Percentiles rank a stretch among this genome's conserved stretches.
phyloP scores from a whole-genome alignment of 352 stramenopile genomes.

The Globisporangium cylindrosporum region DNA sequence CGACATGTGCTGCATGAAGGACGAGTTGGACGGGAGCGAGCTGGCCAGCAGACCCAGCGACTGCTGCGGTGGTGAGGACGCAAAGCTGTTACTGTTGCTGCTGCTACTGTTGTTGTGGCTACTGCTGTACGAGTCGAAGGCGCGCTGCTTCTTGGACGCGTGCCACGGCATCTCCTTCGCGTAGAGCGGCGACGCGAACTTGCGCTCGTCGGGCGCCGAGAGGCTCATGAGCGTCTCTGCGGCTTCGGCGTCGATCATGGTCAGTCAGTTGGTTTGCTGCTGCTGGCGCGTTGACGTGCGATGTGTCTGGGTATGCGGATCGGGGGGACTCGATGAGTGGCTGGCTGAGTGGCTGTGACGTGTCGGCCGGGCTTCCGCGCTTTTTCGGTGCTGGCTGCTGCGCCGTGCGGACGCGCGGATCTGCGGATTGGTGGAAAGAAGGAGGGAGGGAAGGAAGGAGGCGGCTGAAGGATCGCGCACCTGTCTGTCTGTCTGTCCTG shows the following conservation, averaged over 20 bases:
- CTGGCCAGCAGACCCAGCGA: slow-evolving; percentile 32
- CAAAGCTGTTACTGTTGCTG: slow-evolving; percentile 23
- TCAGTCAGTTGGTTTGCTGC: background rate
- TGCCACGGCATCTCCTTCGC: slow-evolving; percentile 56
- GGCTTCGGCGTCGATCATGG: slow-evolving; percentile 70
- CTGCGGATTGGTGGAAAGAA: background rate
- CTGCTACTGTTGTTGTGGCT: slow-evolving; percentile 1
- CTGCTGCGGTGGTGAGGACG: slow-evolving; percentile 14
- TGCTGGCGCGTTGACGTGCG: background rate
- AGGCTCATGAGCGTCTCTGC: slow-evolving; percentile 81
- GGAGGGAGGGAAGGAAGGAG: no score
- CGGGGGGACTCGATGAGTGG: slow-evolving; percentile 5
- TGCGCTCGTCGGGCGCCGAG: slow-evolving; percentile 69
- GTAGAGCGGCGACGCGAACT: slow-evolving; percentile 60
- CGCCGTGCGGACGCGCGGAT: background rate
- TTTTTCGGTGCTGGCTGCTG: slow-evolving; percentile 8
- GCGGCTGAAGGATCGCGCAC: background rate
- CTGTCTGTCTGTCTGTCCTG: no score
- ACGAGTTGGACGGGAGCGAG: slow-evolving; percentile 51
- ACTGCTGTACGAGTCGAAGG: slow-evolving; percentile 17
- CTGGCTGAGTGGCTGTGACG: slow-evolving; percentile 16
- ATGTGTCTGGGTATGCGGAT: slow-evolving; percentile 4
- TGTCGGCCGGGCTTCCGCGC: slow-evolving; percentile 11
- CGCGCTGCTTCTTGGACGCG: slow-evolving; percentile 19
- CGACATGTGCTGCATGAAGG: slow-evolving; percentile 41